A percentile compares a stretch with the other conserved stretches of the same genome.
phyloP scores from a whole-genome alignment of 169 alveolate species.

The Perkinsus marinus region DNA sequence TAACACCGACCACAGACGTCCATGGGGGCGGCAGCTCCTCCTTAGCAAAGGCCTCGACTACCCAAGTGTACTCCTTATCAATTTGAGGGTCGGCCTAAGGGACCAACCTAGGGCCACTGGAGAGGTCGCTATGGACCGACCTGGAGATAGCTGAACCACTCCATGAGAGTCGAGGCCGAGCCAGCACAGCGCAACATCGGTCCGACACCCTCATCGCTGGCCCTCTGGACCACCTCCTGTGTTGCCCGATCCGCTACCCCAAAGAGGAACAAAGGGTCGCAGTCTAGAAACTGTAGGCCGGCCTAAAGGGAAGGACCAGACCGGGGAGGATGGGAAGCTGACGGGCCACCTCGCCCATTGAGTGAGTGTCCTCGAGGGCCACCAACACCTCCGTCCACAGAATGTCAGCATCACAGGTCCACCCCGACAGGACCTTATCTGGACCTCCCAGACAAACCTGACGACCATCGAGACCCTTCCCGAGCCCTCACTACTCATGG shows the following conservation, averaged over 20 bases:
- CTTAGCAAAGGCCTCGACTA: constrained; percentile 14
- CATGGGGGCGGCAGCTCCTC: constrained; percentile 23
- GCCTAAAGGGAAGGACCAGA: background rate
- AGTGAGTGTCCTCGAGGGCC: background rate
- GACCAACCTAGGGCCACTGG: background rate
- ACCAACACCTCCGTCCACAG: background rate
- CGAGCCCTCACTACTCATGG: background rate
- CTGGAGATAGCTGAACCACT: constrained; percentile 10
- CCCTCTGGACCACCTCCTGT: constrained; percentile 13
- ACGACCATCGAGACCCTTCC: background rate
- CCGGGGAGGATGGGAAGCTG: background rate
- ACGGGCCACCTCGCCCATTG: background rate
- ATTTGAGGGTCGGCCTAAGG: constrained; percentile 17
- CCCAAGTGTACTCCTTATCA: constrained; percentile 21
- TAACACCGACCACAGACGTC: constrained; percentile 24
- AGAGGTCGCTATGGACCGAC: background rate
- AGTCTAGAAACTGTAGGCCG: background rate
- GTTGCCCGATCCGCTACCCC: background rate
- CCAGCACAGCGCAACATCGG: constrained; percentile 23
- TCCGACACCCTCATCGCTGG: constrained; percentile 8
- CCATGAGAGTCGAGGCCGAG: constrained; percentile 5
- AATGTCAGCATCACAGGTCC: background rate
- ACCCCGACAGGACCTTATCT: background rate
- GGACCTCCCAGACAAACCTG: background rate
- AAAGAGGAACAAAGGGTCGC: background rate